A percentile compares a stretch with the other conserved stretches of the same genome.
These are phyloP conservation scores for Mycena vitilis DNA, from an alignment of 768 basidiomycete species.

Conservation along the genomic window DNA sequence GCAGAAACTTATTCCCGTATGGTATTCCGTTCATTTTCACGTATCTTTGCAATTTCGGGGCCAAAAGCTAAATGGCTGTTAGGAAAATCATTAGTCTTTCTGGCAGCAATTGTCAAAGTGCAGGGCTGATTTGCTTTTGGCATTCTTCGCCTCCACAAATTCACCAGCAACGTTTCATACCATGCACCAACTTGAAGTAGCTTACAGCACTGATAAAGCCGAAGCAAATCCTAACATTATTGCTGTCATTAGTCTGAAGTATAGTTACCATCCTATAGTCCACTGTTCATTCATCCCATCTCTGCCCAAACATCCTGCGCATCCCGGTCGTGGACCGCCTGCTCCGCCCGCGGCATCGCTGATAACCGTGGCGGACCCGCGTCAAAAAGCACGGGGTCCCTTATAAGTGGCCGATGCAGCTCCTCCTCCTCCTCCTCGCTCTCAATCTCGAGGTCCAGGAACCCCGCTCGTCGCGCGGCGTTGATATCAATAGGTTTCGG, in stretches of 20 bases:
- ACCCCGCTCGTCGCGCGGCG: slow-evolving; percentile 73
- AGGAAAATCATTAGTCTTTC: too few relatives aligned
- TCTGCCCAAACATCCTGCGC: slow-evolving; percentile 80
- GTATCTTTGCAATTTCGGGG: too few relatives aligned
- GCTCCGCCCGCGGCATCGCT: slow-evolving; percentile 71
- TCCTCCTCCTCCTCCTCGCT: slow-evolving; percentile 70
- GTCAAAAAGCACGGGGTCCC: slow-evolving; percentile 75
- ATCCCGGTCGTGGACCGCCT: slow-evolving; percentile 68
- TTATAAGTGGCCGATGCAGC: slow-evolving; percentile 67
- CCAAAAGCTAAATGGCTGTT: too few relatives aligned
- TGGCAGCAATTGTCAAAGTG: too few relatives aligned
- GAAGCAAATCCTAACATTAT: too few relatives aligned
- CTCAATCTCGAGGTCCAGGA: slow-evolving; percentile 80
- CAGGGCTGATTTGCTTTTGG: too few relatives aligned
- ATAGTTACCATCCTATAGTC: not conserved
- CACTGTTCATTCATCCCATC: slow-evolving; percentile 51
- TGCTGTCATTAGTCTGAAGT: not conserved
- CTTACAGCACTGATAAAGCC: too few relatives aligned
- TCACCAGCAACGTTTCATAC: too few relatives aligned
- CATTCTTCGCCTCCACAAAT: too few relatives aligned
- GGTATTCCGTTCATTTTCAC: too few relatives aligned
- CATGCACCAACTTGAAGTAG: too few relatives aligned
- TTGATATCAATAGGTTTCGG: slow-evolving; percentile 90
- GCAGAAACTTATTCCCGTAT: too few relatives aligned
- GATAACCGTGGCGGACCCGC: slow-evolving; percentile 53